Conservation (phyloP, 2,329 filamentous ascomycete species). For the Aureobasidium sp. region DNA sequence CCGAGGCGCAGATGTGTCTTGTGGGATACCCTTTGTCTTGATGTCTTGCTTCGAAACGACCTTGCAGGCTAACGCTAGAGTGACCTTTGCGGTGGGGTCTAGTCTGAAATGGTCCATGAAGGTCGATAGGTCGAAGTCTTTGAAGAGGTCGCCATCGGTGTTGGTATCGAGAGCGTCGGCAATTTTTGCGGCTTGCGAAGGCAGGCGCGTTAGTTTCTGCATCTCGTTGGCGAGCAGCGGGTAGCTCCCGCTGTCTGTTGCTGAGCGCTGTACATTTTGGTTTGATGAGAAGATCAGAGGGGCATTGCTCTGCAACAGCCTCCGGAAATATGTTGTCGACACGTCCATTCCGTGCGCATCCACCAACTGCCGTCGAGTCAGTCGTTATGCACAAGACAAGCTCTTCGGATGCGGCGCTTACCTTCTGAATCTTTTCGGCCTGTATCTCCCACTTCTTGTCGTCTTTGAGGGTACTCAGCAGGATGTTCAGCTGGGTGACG, state of each 20-base stretch:
- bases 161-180: constrained; percentile 79
- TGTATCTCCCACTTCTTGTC: constrained; percentile 95
- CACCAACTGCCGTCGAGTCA: constrained; percentile 58
- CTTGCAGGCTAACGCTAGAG: constrained; percentile 83
- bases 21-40: constrained; percentile 70
- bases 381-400: neutral
- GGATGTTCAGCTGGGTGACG: constrained; percentile 87
- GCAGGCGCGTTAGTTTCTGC: constrained; percentile 72
- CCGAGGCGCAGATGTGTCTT: neutral
- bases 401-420: constrained; percentile 35
- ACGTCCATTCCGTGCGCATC: constrained; percentile 99
- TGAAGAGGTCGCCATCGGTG: constrained; percentile 84
- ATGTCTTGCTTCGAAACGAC: constrained; percentile 70
- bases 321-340: constrained; percentile 89
- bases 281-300: constrained; percentile 62
- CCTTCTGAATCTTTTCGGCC: constrained; percentile 85
- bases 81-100: constrained; percentile 77
- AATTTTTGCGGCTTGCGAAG: constrained; percentile 78
- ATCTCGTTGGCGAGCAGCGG: constrained; percentile 75
- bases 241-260: constrained; percentile 67
- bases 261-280: constrained; percentile 46
- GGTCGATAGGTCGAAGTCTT: constrained; percentile 89
- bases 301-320: constrained; percentile 85
- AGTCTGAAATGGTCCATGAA: constrained; percentile 96
- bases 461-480: constrained; percentile 90